A percentile compares a stretch with the other conserved stretches of the same genome.
Conservation (phyloP, 257 asterid genomes). For the Echium plantagineum region DNA sequence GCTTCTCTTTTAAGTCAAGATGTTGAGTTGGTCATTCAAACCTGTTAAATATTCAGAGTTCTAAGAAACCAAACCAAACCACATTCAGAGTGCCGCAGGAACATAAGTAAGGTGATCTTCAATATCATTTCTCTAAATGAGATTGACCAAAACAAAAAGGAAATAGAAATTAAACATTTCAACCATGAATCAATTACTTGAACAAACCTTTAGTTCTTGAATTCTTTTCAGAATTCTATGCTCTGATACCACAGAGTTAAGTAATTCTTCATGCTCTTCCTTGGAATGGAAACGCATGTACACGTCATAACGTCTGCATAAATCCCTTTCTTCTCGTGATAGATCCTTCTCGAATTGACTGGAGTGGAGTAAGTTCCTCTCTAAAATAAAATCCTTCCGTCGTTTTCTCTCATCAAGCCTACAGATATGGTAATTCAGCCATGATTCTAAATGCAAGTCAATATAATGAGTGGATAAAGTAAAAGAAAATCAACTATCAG, state of each 20-base stretch:
- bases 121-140: too few species aligned
- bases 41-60: too few species aligned
- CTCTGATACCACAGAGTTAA: conserved; percentile 42
- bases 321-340: conserved; percentile 52
- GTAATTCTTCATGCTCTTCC: conserved; percentile 59
- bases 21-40: too few species aligned
- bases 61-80: too few species aligned
- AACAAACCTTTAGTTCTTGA: conserved; percentile 53
- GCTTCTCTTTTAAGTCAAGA: too few species aligned
- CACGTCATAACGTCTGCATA: conserved; percentile 49
- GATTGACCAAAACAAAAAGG: too few species aligned
- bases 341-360: conserved; percentile 39
- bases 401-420: conserved; percentile 86
- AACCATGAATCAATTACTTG: conserved; percentile 3
- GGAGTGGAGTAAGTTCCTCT: conserved; percentile 57
- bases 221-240: conserved; percentile 52
- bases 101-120: too few species aligned
- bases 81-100: too few species aligned
- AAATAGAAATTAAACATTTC: too few species aligned
- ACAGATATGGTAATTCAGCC: conserved; percentile 15
- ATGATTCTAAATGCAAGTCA: conserved; percentile 1
- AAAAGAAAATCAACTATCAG: not conserved
- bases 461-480: not conserved
- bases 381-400: conserved; percentile 67
- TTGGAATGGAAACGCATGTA: conserved; percentile 75